These are phyloP conservation scores for Magnusiomyces sp. DNA, from an alignment of 1,139 yeast genomes.

Conservation along the genomic window DNA sequence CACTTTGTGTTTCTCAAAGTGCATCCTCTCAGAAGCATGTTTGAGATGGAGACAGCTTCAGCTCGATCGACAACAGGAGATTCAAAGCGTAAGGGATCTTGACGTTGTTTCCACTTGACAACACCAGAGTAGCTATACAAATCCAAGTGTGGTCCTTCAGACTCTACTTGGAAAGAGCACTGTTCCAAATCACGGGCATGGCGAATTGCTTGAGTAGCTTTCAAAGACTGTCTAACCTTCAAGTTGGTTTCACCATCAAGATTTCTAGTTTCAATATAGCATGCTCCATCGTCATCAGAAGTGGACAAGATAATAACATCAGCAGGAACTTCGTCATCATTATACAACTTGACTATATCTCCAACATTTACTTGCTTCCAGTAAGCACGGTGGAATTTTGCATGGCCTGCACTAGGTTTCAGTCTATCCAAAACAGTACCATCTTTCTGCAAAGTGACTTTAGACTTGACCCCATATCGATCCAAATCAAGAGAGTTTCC, in stretches of 20 bases:
- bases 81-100: conserved; percentile 14
- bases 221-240: conserved; percentile 66
- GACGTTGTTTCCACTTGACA: conserved; percentile 41
- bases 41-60: conserved; percentile 68
- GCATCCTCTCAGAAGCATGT: conserved; percentile 81
- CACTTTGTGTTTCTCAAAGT: conserved; percentile 79
- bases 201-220: conserved; percentile 55
- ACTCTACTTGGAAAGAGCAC: conserved; percentile 70
- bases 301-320: conserved; percentile 74
- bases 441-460: conserved; percentile 9
- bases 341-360: conserved; percentile 73
- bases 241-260: conserved; percentile 94
- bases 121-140: conserved; percentile 79
- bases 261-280: conserved; percentile 89
- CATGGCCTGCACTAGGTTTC: conserved; percentile 26
- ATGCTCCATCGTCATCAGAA: conserved; percentile 82
- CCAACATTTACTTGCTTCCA: conserved; percentile 93
- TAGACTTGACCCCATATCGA: conserved; percentile 9
- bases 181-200: conserved; percentile 64
- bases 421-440: conserved; percentile 32
- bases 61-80: conserved; percentile 11
- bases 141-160: conserved; percentile 85
- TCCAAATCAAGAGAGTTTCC: conserved; percentile 10
- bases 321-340: conserved; percentile 90
- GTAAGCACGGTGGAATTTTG: conserved; percentile 52